Evolutionary conservation across 2,329 filamentous ascomycete genomes (phyloP).

Genomic region (Pezicula rhizophila): DNA sequence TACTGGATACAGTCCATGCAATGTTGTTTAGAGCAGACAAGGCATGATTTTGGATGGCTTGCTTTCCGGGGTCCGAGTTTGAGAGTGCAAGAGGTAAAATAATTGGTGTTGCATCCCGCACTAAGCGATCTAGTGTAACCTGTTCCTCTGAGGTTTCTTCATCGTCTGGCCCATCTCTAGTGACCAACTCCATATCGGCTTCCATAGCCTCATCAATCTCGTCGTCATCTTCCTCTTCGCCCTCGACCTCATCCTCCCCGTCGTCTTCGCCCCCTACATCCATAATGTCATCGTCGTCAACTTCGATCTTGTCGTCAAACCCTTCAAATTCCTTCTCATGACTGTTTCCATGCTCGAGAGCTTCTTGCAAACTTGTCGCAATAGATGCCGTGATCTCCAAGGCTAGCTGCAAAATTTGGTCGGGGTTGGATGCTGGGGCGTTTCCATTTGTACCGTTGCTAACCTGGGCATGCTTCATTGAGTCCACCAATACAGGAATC

Average conservation of each 20-base stretch:
- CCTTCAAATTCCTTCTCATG: constrained; percentile 35
- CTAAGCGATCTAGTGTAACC: constrained; percentile 22
- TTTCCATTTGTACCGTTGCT: constrained; percentile 16
- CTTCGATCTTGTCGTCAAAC: constrained; percentile 28
- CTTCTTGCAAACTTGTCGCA: constrained; percentile 50
- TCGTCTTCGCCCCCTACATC: constrained; percentile 34
- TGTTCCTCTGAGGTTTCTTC: constrained; percentile 29
- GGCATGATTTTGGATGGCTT: constrained; percentile 45
- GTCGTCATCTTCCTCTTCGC: constrained; percentile 38
- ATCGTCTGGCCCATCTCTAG: constrained; percentile 35
- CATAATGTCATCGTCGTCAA: constrained; percentile 32
- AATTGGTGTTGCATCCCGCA: constrained; percentile 23
- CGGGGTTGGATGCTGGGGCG: constrained; percentile 18
- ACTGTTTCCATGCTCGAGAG: constrained; percentile 39
- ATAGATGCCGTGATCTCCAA: constrained; percentile 61
- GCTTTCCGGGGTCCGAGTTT: constrained; percentile 23
- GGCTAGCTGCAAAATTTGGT: constrained; percentile 35
- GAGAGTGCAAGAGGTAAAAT: constrained; percentile 18
- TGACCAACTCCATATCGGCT: constrained; percentile 61
- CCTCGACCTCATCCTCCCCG: constrained; percentile 35
- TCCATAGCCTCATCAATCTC: constrained; percentile 53
- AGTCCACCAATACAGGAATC: constrained; percentile 36
- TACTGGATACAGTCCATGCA: constrained; percentile 57
- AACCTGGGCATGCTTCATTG: constrained; percentile 18
- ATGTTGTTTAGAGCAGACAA: constrained; percentile 61